These are phyloP conservation scores for Ustilago loliicola DNA, from an alignment of 1,284 basidiomycete species.

Conservation along the genomic window DNA sequence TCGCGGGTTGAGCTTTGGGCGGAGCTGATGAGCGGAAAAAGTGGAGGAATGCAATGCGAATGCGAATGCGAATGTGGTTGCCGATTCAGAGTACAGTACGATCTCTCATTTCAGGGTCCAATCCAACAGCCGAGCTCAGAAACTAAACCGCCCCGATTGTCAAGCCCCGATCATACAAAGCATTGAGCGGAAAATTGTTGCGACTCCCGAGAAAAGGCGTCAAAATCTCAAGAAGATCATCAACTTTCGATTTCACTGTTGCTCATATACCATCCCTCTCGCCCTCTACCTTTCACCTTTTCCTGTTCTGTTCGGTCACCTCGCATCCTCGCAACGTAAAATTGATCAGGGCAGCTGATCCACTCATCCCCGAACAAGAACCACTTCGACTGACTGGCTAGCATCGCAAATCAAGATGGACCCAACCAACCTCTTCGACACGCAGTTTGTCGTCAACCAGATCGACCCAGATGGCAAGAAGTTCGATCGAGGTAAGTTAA, in stretches of 20 bases:
- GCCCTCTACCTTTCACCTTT: not conserved
- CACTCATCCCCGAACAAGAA: not conserved
- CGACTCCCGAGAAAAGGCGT: conserved; percentile 28
- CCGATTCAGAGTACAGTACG: conserved; percentile 21
- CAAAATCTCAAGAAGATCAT: conserved; percentile 13
- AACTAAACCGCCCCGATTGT: not conserved
- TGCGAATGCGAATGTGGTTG: conserved; percentile 8
- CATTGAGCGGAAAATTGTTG: not conserved
- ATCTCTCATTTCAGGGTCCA: conserved; percentile 11
- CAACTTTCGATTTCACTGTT: not conserved
- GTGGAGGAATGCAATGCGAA: conserved; percentile 23
- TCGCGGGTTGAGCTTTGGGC: not conserved
- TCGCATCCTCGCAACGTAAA: not conserved
- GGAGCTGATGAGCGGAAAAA: not conserved
- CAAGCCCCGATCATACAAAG: conserved; percentile 1
- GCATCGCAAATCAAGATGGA: conserved; percentile 50
- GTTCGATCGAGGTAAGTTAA: conserved; percentile 86
- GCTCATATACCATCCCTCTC: not conserved
- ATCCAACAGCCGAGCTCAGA: not conserved
- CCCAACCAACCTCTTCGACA: conserved; percentile 68
- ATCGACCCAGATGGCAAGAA: conserved; percentile 83
- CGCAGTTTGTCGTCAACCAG: conserved; percentile 66
- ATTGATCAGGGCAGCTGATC: too few relatives aligned
- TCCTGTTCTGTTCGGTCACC: not conserved
- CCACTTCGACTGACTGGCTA: not conserved